A percentile compares a stretch with the other conserved stretches of the same genome.
These are phyloP conservation scores for Blastobotrys persicus DNA, from an alignment of 1,139 yeast species.

Conservation along the genomic window DNA sequence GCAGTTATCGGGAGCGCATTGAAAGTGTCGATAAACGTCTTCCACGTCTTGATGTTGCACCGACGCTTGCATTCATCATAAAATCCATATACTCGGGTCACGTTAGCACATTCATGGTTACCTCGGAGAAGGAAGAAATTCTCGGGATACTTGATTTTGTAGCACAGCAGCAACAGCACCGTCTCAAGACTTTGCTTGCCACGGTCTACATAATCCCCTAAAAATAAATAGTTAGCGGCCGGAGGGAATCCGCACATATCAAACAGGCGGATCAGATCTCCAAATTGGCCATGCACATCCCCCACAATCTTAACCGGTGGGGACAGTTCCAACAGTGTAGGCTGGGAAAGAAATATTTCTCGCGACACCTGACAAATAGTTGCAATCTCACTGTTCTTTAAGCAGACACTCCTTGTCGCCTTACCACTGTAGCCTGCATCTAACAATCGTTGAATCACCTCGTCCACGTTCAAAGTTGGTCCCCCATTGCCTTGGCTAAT, in stretches of 20 bases:
- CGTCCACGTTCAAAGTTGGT: slow-evolving; percentile 53
- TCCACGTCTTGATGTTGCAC: slow-evolving; percentile 91
- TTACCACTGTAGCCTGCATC: slow-evolving; percentile 97
- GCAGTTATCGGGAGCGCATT: slow-evolving; percentile 95
- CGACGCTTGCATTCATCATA: slow-evolving; percentile 96
- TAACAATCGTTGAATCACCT: slow-evolving; percentile 78
- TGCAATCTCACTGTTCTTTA: slow-evolving; percentile 84
- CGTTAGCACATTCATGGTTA: slow-evolving; percentile 96
- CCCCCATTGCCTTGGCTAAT: slow-evolving; percentile 15
- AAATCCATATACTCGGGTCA: slow-evolving; percentile 92
- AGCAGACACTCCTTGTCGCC: slow-evolving; percentile 81
- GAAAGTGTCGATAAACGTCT: slow-evolving; percentile 86
- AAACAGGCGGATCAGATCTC: slow-evolving; percentile 84
- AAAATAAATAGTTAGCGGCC: slow-evolving; percentile 79
- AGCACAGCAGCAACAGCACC: slow-evolving; percentile 76
- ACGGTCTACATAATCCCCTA: slow-evolving; percentile 96
- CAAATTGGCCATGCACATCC: slow-evolving; percentile 96
- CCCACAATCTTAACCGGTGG: slow-evolving; percentile 98
- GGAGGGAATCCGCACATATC: slow-evolving; percentile 99
- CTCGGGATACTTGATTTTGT: slow-evolving; percentile 94
- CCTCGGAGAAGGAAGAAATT: slow-evolving; percentile 91
- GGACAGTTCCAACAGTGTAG: slow-evolving; percentile 78
- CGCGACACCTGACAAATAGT: slow-evolving; percentile 82
- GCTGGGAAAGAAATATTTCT: slow-evolving; percentile 85
- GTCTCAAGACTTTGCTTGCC: slow-evolving; percentile 95